These are phyloP conservation scores for Nemophila menziesii DNA, from an alignment of 257 asterid species.

Conservation along the genomic window DNA sequence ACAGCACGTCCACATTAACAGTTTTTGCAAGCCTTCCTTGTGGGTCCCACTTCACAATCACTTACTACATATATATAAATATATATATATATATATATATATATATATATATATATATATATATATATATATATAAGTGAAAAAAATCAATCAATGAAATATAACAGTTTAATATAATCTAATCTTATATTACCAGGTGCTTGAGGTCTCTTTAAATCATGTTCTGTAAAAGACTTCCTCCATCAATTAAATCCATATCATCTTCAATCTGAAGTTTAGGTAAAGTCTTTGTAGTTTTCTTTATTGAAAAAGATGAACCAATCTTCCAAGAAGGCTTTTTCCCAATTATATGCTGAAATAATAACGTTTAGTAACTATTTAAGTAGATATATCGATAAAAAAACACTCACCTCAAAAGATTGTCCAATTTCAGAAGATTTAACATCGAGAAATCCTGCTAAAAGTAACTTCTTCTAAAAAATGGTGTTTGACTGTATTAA, in stretches of 20 bases:
- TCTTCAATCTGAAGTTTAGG: constrained; percentile 69
- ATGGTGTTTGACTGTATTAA: constrained; percentile 42
- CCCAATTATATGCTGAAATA: constrained; percentile 36
- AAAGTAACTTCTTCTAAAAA: constrained; percentile 56
- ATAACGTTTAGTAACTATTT: constrained; percentile 3
- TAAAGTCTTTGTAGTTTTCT: constrained; percentile 34
- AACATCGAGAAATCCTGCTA: constrained; percentile 74
- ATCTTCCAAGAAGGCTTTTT: constrained; percentile 88
- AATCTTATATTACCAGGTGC: constrained; percentile 53
- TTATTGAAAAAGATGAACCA: constrained; percentile 81
- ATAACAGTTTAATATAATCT: neutral
- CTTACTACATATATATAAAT: constrained; percentile 18
- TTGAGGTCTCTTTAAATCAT: constrained; percentile 84
- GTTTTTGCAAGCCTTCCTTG: constrained; percentile 90
- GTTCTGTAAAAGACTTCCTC: constrained; percentile 92
- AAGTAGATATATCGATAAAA: too few species aligned
- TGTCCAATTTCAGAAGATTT: constrained; percentile 32
- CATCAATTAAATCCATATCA: constrained; percentile 83
- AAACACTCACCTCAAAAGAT: constrained; percentile 48
- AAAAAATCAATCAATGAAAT: neutral
- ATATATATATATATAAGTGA: too few species aligned
- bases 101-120: too few species aligned
- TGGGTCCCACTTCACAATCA: constrained; percentile 84
- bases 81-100: too few species aligned
- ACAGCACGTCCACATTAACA: constrained; percentile 93